Conservation (phyloP, 371 early-diverging fungal species). For the Mucor sp. region DNA sequence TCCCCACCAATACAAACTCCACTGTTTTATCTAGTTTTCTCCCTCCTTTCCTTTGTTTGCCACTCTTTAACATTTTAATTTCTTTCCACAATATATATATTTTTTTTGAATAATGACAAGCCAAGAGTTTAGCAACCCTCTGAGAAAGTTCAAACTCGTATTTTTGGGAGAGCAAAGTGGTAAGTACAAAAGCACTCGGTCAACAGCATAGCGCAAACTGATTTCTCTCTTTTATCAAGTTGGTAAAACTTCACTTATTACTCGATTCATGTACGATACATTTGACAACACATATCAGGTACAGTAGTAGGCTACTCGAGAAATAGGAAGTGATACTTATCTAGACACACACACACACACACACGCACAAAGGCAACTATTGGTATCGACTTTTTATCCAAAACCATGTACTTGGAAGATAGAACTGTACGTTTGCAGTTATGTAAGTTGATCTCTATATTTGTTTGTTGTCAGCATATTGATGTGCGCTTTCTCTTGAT, state of each 20-base stretch:
- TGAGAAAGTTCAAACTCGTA: conserved; percentile 90
- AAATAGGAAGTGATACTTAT: background rate
- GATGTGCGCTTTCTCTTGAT: conserved; percentile 31
- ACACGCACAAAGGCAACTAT: conserved; percentile 93
- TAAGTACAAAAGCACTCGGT: conserved; percentile 33
- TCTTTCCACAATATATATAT: conserved; percentile 6
- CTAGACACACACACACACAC: conserved; percentile 35
- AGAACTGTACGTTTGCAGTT: conserved; percentile 96
- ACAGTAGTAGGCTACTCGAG: conserved; percentile 4
- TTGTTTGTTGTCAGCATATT: background rate
- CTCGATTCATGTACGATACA: conserved; percentile 97
- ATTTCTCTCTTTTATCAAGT: conserved; percentile 52
- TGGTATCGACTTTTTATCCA: conserved; percentile 98
- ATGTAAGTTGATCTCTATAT: background rate
- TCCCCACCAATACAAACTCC: conserved; percentile 1
- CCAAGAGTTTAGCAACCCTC: conserved; percentile 62
- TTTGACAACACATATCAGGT: conserved; percentile 96
- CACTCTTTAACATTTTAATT: background rate
- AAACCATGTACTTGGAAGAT: conserved; percentile 97
- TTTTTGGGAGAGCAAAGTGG: conserved; percentile 97
- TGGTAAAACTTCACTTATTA: conserved; percentile 98
- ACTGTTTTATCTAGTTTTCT: background rate
- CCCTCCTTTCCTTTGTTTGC: conserved; percentile 1
- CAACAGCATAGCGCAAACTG: background rate
- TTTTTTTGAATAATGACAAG: conserved; percentile 28